Evolutionary conservation across 2,329 filamentous ascomycete species (phyloP).

Genomic region (Aspergillus texensis): DNA sequence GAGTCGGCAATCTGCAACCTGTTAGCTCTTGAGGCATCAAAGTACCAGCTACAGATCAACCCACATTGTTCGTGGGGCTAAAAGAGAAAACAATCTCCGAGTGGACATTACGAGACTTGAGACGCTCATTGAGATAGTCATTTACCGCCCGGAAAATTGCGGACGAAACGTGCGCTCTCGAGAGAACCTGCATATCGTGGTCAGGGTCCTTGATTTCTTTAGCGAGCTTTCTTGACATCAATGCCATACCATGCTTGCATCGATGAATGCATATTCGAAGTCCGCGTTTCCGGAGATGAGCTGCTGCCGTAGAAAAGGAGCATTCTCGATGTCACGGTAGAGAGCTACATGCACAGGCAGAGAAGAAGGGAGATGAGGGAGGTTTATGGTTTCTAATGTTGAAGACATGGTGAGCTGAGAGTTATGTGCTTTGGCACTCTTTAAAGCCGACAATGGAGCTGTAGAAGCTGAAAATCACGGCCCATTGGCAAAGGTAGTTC

Average conservation of each 20-base stretch:
- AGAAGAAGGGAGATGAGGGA: conserved; percentile 73
- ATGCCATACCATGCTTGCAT: conserved; percentile 71
- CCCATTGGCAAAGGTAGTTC: background rate
- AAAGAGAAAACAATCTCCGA: conserved; percentile 83
- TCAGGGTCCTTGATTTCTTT: conserved; percentile 6
- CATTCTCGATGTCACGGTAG: conserved; percentile 76
- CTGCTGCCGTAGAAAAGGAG: conserved; percentile 76
- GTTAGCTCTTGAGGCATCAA: conserved; percentile 18
- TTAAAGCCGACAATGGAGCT: background rate
- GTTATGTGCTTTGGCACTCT: background rate
- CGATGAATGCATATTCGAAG: conserved; percentile 93
- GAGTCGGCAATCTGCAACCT: conserved; percentile 77
- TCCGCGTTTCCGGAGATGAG: conserved; percentile 80
- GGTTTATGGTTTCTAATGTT: conserved; percentile 64
- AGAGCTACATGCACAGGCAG: conserved; percentile 73
- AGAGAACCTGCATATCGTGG: conserved; percentile 60
- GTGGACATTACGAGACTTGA: conserved; percentile 84
- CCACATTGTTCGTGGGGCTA: conserved; percentile 79
- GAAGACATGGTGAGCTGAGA: conserved; percentile 27
- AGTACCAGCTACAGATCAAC: conserved; percentile 25
- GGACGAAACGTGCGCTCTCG: conserved; percentile 71
- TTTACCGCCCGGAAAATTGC: conserved; percentile 78
- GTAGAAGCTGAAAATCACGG: background rate
- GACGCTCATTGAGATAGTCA: conserved; percentile 59
- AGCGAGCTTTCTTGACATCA: background rate